phyloP scores from a whole-genome alignment of 2,329 filamentous ascomycete genomes.

The Coniochaeta sp. region DNA sequence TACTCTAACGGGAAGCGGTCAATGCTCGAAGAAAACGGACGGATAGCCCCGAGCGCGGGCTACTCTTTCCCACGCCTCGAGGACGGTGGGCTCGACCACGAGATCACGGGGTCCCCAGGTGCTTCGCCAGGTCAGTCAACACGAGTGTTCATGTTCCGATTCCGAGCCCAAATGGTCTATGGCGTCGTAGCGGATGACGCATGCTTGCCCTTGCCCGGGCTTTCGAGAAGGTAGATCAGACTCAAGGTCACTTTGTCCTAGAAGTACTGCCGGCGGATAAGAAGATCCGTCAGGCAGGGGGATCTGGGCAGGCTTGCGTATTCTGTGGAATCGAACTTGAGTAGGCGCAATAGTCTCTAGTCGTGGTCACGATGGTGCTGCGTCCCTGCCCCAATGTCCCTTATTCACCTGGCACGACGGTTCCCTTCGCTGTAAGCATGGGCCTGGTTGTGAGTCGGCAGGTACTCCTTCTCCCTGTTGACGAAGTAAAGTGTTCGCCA shows the following conservation, averaged over 20 bases:
- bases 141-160: not conserved
- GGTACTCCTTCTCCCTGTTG: not conserved
- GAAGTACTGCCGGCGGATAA: slow-evolving; percentile 2
- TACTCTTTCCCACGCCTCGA: not conserved
- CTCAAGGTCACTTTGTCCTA: not conserved
- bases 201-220: not conserved
- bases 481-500: slow-evolving; percentile 1
- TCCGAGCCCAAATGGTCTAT: not conserved
- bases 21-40: not conserved
- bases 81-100: not conserved
- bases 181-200: not conserved
- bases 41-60: not conserved
- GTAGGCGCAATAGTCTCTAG: not conserved
- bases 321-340: not conserved
- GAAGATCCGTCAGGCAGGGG: not conserved
- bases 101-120: not conserved
- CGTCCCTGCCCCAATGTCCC: not conserved
- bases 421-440: not conserved
- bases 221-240: not conserved
- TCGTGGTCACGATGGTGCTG: not conserved
- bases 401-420: not conserved
- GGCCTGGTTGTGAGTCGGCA: not conserved
- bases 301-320: not conserved
- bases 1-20: not conserved
- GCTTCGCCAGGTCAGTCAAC: slow-evolving; percentile 1